phyloP scores from a whole-genome alignment of 257 asterid genomes.

The Thymus quinquecostatus region DNA sequence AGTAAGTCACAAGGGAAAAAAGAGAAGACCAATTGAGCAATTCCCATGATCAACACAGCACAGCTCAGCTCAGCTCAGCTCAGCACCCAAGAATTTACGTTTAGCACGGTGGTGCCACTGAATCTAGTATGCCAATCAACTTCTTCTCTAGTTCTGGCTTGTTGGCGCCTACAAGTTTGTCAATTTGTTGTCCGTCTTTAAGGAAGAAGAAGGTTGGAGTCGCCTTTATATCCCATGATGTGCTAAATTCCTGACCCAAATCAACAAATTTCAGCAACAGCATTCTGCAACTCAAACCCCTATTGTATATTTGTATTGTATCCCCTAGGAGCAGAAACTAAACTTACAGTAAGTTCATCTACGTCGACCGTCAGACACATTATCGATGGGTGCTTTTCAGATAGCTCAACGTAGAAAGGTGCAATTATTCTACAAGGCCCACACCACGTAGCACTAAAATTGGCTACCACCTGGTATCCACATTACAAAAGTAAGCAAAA shows the following conservation, averaged over 20 bases:
- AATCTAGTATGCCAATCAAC: conserved; percentile 59
- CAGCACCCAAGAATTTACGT: conserved; percentile 24
- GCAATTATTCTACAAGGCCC: conserved; percentile 95
- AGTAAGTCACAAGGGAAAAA: not conserved
- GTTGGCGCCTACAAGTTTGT: conserved; percentile 98
- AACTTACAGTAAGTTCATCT: conserved; percentile 87
- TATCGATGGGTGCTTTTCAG: conserved; percentile 75
- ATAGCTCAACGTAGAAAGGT: conserved; percentile 81
- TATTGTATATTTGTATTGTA: conserved; percentile 1
- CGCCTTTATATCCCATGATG: conserved; percentile 97
- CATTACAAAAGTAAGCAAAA: conserved; percentile 32
- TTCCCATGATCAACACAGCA: not conserved
- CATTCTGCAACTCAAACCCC: not conserved
- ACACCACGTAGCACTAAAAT: conserved; percentile 98
- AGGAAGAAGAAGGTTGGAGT: conserved; percentile 99
- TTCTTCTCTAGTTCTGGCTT: conserved; percentile 92
- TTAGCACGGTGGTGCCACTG: conserved; percentile 37
- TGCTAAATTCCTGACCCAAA: conserved; percentile 79
- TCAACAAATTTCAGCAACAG: not conserved
- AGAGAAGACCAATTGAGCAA: not conserved
- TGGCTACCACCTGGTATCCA: conserved; percentile 58
- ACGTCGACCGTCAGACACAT: conserved; percentile 88
- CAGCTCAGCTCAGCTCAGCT: too few relatives aligned
- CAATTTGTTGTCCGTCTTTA: conserved; percentile 76
- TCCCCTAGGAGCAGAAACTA: conserved; percentile 12